Base-by-base conservation (phyloP, 139 green algal species). In the Chlorella sp. region DNA sequence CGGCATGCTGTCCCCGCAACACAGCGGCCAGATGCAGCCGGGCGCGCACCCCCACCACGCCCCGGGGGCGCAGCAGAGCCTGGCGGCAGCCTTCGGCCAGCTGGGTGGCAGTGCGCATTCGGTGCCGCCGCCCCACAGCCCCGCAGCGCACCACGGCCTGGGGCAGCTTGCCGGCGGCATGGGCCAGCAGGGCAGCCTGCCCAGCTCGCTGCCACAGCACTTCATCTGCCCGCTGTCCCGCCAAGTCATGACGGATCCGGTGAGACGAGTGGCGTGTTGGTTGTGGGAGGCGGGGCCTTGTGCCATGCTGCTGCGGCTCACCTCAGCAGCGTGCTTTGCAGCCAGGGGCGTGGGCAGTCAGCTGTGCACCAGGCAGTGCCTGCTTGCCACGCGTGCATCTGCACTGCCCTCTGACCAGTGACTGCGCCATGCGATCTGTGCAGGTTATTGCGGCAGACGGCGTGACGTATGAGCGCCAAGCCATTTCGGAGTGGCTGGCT, bases 211-310 rank as follows among this genome's bases (percentile, higher is more conserved):
- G 54, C 62, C 79, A 26, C 40, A 64, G 54, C 65, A 77, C n/a
- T 72, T 87, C 14, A 41, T 76, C 43, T 93, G 89, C 84, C 88
- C 89, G 13, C 87, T 93, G 44, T 87, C 46, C 19, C 58, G 48
- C 20, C 65, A 88, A 48, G 20, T 91, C 28, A 92, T 92, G 88
- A 67, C 80, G 3, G 88, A 92, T 41, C 89, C 89, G 8, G 89
- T 92, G 64, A 60, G 51, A 17, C 8, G 46, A 17, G 46, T 11
- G 11, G n/a, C n/a, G n/a, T n/a, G n/a, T n/a, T n/a, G n/a, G n/a
- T n/a, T n/a, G n/a, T n/a, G n/a, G n/a, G n/a, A n/a, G n/a, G n/a
- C n/a, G n/a, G n/a, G n/a, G n/a, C n/a, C n/a, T n/a, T n/a, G n/a
- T n/a, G n/a, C n/a, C n/a, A n/a, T n/a, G n/a, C n/a, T n/a, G n/a